Base-by-base conservation (phyloP, 768 basidiomycete genomes). In the Clathrus columnatus region DNA sequence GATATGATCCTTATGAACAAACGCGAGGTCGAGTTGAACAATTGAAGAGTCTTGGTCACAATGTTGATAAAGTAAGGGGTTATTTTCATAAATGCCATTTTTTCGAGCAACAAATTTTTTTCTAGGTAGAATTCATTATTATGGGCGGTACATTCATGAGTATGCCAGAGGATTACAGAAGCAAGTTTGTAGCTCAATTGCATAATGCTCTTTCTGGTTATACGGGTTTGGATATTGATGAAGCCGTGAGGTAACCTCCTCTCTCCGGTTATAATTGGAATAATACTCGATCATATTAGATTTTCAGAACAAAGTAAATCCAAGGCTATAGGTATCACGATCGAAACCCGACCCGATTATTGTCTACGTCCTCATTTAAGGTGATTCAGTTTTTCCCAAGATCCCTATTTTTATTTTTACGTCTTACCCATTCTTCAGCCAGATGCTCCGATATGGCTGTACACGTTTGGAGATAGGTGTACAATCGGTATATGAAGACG, bases 71-170 rank as follows among this genome's bases (percentile, higher is more conserved):
- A 79, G 93, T 91, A 51, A 36, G 36, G 2, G 42, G 70, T 57
- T 18, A 7, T 10, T 42, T 41, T 4, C n/a, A 43, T 17, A 42
- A 21, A 14, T 36, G n/a, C n/a, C 17, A 2, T 23, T 10, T 18
- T 23, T 27, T 20, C 18, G 27, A 29, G 30, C 16, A 24, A 24
- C n/a, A n/a, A n/a, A n/a, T n/a, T n/a, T 21, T n/a, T 30, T 36
- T 49, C 30, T 51, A 89, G 88, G 85, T 91, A 27, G 89, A 91
- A 62, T 87, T 85, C 62, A 97, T 96, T 60, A 78, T 95, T 59
- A 97, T 97, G 96, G 96, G 96, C 21, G 96, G 96, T 45, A 99
- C 96, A 10, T 99, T 99, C 70, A 97, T 99, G 93, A 97, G 94
- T 65, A 95, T 97, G 87, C 89, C 94, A 32, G 93, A 98, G 68